Percentiles rank a stretch among this genome's conserved stretches.
Conservation (phyloP, 1,284 basidiomycete genomes). For the Ganoderma meredithae region DNA sequence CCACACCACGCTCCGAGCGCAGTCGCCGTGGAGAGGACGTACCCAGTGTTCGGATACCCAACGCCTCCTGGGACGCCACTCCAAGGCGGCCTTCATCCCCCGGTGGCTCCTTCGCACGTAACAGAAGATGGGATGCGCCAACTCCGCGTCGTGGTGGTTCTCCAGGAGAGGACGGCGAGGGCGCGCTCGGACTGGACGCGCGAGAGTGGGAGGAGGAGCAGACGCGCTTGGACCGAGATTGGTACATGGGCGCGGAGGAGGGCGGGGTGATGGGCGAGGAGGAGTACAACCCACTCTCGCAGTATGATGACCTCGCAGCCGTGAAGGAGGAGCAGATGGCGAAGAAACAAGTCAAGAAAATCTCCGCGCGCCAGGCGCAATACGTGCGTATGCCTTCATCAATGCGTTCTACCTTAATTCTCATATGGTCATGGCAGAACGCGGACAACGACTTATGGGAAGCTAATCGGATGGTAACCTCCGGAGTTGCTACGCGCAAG, state of each 20-base stretch:
- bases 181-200: slow-evolving; percentile 63
- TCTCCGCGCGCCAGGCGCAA: slow-evolving; percentile 93
- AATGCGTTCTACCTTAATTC: slow-evolving; percentile 12
- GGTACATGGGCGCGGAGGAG: slow-evolving; percentile 93
- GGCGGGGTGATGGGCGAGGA: slow-evolving; percentile 87
- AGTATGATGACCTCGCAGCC: slow-evolving; percentile 84
- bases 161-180: slow-evolving; percentile 66
- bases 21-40: slow-evolving; percentile 68
- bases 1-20: slow-evolving; percentile 74
- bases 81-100: slow-evolving; percentile 58
- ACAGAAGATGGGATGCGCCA: slow-evolving; percentile 85
- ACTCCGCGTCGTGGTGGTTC: slow-evolving; percentile 75
- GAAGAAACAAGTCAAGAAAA: slow-evolving; percentile 82
- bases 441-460: slow-evolving; percentile 99
- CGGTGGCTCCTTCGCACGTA: slow-evolving; percentile 63
- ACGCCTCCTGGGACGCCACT: slow-evolving; percentile 91
- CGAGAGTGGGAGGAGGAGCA: slow-evolving; percentile 97
- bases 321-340: slow-evolving; percentile 83
- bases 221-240: slow-evolving; percentile 87
- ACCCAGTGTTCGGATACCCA: slow-evolving; percentile 88
- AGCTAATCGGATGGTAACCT: slow-evolving; percentile 95
- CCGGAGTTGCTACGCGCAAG: slow-evolving; percentile 89
- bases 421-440: slow-evolving; percentile 61
- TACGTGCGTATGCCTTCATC: slow-evolving; percentile 65
- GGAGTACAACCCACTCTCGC: slow-evolving; percentile 91